Evolutionary conservation across 768 basidiomycete genomes (phyloP), one percentile per base, ranked within the genome.

Genomic region (Serpula lacrymans): DNA sequence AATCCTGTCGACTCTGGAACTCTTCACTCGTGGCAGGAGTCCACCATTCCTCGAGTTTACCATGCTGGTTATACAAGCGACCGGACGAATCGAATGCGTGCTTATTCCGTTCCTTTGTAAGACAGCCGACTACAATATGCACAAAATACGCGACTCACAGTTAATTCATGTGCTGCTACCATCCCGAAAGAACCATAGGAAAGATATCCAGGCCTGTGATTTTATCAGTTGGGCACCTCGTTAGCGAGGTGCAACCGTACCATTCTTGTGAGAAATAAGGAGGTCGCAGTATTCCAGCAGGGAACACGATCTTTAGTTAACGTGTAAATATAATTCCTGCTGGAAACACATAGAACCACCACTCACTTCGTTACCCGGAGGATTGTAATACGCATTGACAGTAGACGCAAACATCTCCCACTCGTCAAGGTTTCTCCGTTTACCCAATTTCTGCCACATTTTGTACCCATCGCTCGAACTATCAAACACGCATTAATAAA

Each of bases 81-180:
- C 93, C 94, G 38, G 88, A 77, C 37, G 90, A 88, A 60, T 94
- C 93, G 52, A 94, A 93, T 2, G 88, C 88, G 53, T 93, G 89
- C 84, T 93, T 43, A 26, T 29, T 21, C 32, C 17, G 32, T 21
- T 24, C n/a, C n/a, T n/a, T n/a, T n/a, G n/a, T n/a, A 18, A 30
- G 18, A 22, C 8, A 43, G 23, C 33, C 41, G 18, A 25, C 20
- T 22, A 26, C 16, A 4, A 38, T 39, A 4, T 3, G n/a, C 11
- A 32, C 22, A 13, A 23, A 4, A 20, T 13, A 27, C 28, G 37
- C 5, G 4, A 54, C 80, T 42, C 42, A 93, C 87, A 16, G 88
- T 88, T 32, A 98, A 67, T 61, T 99, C 95, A 58, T 99, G 95
- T 0, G 90, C 78, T 17, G 92, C 93, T 14, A 96, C 84, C 36